Evolutionary conservation across 371 early-diverging fungal species (phyloP), one percentile per base, ranked within the genome.

Genomic region (Apophysomyces trapeziformis): DNA sequence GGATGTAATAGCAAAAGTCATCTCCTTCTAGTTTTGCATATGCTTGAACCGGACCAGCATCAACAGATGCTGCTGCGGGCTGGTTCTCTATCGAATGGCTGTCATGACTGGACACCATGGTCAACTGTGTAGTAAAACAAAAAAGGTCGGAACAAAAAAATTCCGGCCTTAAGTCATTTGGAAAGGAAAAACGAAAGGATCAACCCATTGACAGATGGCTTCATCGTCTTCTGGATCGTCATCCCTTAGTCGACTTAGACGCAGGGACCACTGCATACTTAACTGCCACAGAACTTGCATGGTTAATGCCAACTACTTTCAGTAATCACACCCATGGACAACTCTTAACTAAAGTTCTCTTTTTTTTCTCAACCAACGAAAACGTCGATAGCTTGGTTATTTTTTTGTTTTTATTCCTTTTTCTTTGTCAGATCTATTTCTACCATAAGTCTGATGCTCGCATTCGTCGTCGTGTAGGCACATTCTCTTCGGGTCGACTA

Each of bases 21-120:
- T 90, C 87, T 35, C 95, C 93, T 75, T 94, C 93, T 7, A 96
- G 85, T 73, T 96, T 96, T 14, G 96, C 96, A 73, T 93, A 96
- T 0, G 96, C 96, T 69, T 92, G 92, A 18, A 93, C 90, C 0
- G 92, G 90, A 5, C 80, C 84, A 4, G 69, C 58, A 58, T 75
- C 73, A 38, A 73, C 68, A 13, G 68, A 60, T 11, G 71, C 63
- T 7, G 62, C 57, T 18, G 58, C 38, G 11, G 67, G 67, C 38
- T 68, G 68, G 16, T 63, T 66, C 35, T 65, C 56, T 50, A 50
- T 21, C 18, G 54, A 50, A 50, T 50, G 54, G 54, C 54, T 50
- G 54, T 50, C 54, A 50, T 50, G 54, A 50, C 54, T 50, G 54
- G 54, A 21, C 54, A 50, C 54, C 54, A 50, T 50, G 54, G 54